Base-by-base conservation (phyloP, 257 asterid species). In the Ilex aquifolium region DNA sequence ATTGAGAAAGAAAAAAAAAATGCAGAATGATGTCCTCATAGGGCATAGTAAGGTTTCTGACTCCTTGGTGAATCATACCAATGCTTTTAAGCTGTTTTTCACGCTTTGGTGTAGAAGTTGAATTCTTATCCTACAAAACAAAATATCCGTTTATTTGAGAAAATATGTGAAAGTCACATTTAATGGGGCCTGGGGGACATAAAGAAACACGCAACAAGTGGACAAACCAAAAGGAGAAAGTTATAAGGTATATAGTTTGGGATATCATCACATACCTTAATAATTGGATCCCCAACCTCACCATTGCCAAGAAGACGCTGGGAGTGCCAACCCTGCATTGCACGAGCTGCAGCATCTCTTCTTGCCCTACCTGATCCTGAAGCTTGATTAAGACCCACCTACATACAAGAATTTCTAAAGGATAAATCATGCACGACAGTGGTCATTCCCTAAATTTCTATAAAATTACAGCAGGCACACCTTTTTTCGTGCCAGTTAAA, bases 311-410 rank as follows among this genome's bases (percentile, higher is more conserved):
- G 83, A 77, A 82, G 91, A 44, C 96, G 91, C 74, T 85, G 92
- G 66, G 96, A 82, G 67, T 88, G 98, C 96, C 98, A 91, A 68
- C 98, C 98, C 73, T 91, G 96, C 95, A 91, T 91, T 70, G 98
- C 98, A 70, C 98, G 98, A 69, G 98, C 96, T 30, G 96, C 98
- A 49, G 95, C 95, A 82, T 88, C 96, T 76, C 98, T 82, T 78
- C 98, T 84, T 66, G 95, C 95, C 73, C 96, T 84, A 60, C 96
- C 96, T 21, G 95, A 84, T 68, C 90, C 96, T 51, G 91, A 58
- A 68, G 85, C 75, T 57, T 84, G 90, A 74, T 65, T 62, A 48
- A 53, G 73, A 73, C 78, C 85, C n/a, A 77, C 91, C 96, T 91
- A 90, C 82, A 69, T 70, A 72, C 27, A 60, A 44, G 30, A 65